Conservation (phyloP, 2,329 filamentous ascomycete species). For the Thermothelomyces thermophilus region DNA sequence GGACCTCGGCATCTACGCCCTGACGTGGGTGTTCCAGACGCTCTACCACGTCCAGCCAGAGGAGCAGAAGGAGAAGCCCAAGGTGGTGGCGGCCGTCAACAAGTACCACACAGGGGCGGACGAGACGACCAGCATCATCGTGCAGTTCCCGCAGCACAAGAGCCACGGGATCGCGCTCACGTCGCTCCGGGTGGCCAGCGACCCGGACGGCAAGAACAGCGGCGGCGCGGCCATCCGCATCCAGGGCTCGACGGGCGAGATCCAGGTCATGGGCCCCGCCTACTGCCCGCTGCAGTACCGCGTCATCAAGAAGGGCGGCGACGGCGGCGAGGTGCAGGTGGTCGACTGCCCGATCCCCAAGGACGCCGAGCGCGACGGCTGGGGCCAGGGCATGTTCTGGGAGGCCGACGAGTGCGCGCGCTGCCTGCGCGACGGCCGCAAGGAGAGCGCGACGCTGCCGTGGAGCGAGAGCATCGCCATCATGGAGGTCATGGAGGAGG, state of each 20-base stretch:
- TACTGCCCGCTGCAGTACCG: constrained; percentile 62
- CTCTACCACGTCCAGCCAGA: constrained; percentile 74
- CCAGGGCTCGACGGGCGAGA: constrained; percentile 74
- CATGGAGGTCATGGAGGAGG: constrained; percentile 65
- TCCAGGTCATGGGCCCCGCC: constrained; percentile 68
- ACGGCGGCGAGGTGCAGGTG: constrained; percentile 39
- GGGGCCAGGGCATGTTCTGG: constrained; percentile 75
- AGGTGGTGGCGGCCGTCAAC: constrained; percentile 61
- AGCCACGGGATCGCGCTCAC: constrained; percentile 69
- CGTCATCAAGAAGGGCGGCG: constrained; percentile 50
- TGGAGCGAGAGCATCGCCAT: constrained; percentile 74
- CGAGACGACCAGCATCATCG: constrained; percentile 69
- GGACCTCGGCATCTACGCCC: constrained; percentile 79
- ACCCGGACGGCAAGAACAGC: constrained; percentile 54
- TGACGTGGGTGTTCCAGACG: constrained; percentile 88
- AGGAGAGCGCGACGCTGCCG: constrained; percentile 65
- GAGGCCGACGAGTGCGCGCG: constrained; percentile 39
- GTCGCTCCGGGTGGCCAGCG: constrained; percentile 53
- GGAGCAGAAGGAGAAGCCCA: constrained; percentile 60
- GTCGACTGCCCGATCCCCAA: constrained; percentile 48
- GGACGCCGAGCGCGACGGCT: constrained; percentile 40
- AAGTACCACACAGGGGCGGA: constrained; percentile 70
- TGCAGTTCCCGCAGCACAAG: constrained; percentile 63
- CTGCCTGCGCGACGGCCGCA: constrained; percentile 62
- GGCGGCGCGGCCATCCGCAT: constrained; percentile 66